Evolutionary conservation across 345 rosid species (phyloP).

Genomic region (Hypericum androsaemum): DNA sequence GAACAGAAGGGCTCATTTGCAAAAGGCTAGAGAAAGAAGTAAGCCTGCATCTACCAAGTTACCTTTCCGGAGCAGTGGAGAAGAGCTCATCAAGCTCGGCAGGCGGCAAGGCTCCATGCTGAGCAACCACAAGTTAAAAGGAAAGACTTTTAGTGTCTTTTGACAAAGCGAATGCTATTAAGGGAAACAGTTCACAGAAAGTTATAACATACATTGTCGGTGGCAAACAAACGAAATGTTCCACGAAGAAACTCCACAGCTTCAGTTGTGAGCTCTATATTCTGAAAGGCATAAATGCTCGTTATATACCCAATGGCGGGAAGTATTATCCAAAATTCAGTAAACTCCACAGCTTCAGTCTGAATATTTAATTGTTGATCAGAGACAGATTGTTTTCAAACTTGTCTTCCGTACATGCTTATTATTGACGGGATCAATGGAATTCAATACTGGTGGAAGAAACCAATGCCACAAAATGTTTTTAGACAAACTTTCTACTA

Average conservation of each 20-base stretch:
- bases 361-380: no score
- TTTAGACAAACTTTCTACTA: background rate
- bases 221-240: conserved; percentile 54
- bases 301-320: background rate
- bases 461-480: background rate
- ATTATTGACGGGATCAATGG: background rate
- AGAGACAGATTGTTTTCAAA: no score
- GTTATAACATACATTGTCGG: conserved; percentile 46
- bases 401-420: background rate
- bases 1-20: background rate
- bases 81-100: conserved; percentile 61
- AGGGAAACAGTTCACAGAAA: conserved; percentile 1
- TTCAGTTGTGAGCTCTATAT: conserved; percentile 56
- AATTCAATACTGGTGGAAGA: background rate
- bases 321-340: no score
- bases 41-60: conserved; percentile 7
- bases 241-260: conserved; percentile 54
- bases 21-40: background rate
- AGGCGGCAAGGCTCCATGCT: conserved; percentile 66
- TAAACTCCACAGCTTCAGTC: no score
- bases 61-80: conserved; percentile 79
- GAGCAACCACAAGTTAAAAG: conserved; percentile 19
- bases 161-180: background rate
- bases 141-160: conserved; percentile 10
- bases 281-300: conserved; percentile 28